Percentiles rank a stretch among this genome's conserved stretches.
Evolutionary conservation across 2,329 filamentous ascomycete species (phyloP).

Genomic region (Kalaharituber pfeilii): DNA sequence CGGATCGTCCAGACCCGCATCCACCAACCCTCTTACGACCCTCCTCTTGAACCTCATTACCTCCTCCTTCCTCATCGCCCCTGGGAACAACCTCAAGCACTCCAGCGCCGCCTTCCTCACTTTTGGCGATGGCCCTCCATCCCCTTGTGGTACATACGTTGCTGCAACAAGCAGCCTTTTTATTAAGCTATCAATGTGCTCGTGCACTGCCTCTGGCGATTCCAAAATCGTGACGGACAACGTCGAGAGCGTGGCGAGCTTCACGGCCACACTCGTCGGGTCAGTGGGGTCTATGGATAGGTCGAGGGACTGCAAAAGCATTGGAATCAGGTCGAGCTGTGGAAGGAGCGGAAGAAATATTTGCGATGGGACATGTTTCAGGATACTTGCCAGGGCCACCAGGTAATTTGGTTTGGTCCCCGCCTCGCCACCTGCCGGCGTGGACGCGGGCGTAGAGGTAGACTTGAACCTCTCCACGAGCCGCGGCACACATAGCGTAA

Average conservation of each 20-base stretch:
- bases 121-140: slow-evolving; percentile 15
- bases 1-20: slow-evolving; percentile 40
- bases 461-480: slow-evolving; percentile 32
- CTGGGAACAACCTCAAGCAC: slow-evolving; percentile 34
- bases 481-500: slow-evolving; percentile 40
- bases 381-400: slow-evolving; percentile 43
- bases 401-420: slow-evolving; percentile 42
- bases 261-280: slow-evolving; percentile 30
- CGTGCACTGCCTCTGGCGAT: slow-evolving; percentile 33
- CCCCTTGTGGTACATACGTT: neutral
- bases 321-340: slow-evolving; percentile 36
- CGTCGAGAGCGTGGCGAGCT: slow-evolving; percentile 42
- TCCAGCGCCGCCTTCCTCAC: slow-evolving; percentile 34
- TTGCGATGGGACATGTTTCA: slow-evolving; percentile 41
- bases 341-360: slow-evolving; percentile 43
- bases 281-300: slow-evolving; percentile 23
- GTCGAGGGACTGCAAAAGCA: slow-evolving; percentile 47
- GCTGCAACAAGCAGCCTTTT: slow-evolving; percentile 18
- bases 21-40: slow-evolving; percentile 39
- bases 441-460: slow-evolving; percentile 26
- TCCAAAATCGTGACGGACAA: slow-evolving; percentile 41
- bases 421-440: slow-evolving; percentile 2
- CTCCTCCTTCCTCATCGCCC: slow-evolving; percentile 33
- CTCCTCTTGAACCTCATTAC: slow-evolving; percentile 40
- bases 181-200: slow-evolving; percentile 20